Evolutionary conservation across 1,139 yeast species (phyloP).

Genomic region (Candida gigantensis): DNA sequence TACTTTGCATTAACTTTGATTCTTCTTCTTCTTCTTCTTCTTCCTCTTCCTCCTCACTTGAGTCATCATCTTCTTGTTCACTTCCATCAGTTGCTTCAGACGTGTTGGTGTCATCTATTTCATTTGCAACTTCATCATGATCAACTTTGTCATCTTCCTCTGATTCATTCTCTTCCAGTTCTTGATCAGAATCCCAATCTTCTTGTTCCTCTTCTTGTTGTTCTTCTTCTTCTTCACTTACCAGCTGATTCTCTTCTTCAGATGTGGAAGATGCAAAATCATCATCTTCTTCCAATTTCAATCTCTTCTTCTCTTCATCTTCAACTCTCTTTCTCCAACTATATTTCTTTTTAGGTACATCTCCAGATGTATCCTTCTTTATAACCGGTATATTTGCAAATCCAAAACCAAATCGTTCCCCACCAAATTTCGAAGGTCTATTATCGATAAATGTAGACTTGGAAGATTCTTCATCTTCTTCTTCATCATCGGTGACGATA

Average conservation of each 20-base stretch:
- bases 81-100: not conserved
- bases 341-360: constrained; percentile 31
- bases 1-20: constrained; percentile 38
- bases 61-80: constrained; percentile 20
- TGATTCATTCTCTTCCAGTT: constrained; percentile 16
- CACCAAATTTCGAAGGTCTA: constrained; percentile 66
- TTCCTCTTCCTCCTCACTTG: constrained; percentile 19
- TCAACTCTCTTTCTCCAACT: constrained; percentile 46
- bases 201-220: constrained; percentile 19
- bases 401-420: constrained; percentile 66
- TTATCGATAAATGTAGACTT: constrained; percentile 70
- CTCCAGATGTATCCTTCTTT: constrained; percentile 16
- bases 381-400: constrained; percentile 57
- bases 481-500: constrained; percentile 12
- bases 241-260: constrained; percentile 22
- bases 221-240: constrained; percentile 20
- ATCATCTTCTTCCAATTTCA: constrained; percentile 38
- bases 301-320: constrained; percentile 35
- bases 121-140: too few species aligned
- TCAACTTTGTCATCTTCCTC: constrained; percentile 3
- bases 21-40: constrained; percentile 24
- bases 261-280: constrained; percentile 37
- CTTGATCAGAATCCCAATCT: constrained; percentile 19
- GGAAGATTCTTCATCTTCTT: constrained; percentile 23
- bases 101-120: not conserved